These are phyloP conservation scores for Cladosporium cucumerinum DNA, from an alignment of 2,329 filamentous ascomycete species.

Conservation along the genomic window DNA sequence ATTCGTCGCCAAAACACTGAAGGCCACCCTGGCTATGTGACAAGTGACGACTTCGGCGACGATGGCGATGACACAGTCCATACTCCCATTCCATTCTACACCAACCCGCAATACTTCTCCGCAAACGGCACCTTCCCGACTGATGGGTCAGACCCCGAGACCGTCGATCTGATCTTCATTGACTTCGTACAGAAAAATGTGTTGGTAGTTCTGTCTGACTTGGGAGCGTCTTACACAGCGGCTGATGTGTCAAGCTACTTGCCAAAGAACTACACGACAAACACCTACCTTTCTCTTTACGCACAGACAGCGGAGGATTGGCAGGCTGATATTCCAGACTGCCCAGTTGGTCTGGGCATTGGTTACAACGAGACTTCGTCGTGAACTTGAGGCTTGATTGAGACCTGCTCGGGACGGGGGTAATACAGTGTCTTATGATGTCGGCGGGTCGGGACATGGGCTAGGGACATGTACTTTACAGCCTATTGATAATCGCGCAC, in stretches of 20 bases:
- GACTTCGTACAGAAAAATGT: conserved; percentile 46
- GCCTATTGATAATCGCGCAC: background rate
- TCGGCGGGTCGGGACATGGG: background rate
- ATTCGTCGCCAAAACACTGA: conserved; percentile 49
- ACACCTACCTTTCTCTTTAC: conserved; percentile 41
- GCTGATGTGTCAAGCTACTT: conserved; percentile 38
- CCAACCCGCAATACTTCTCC: conserved; percentile 49
- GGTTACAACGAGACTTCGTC: conserved; percentile 19
- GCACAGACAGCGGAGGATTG: conserved; percentile 37
- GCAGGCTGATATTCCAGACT: conserved; percentile 40
- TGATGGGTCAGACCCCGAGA: conserved; percentile 41
- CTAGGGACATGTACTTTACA: background rate
- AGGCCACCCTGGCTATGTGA: conserved; percentile 52
- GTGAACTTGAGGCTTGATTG: background rate
- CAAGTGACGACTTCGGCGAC: conserved; percentile 55
- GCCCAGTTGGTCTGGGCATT: conserved; percentile 35
- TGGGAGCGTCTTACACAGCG: conserved; percentile 33
- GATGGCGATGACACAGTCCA: conserved; percentile 58
- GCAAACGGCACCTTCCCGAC: conserved; percentile 48
- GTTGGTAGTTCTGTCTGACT: conserved; percentile 35
- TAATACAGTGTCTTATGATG: background rate
- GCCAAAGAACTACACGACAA: conserved; percentile 41
- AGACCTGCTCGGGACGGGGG: background rate
- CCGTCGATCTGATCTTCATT: conserved; percentile 54
- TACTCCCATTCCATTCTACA: conserved; percentile 45